phyloP scores from a whole-genome alignment of 2,329 filamentous ascomycete species.

The Botryotinia convoluta region DNA sequence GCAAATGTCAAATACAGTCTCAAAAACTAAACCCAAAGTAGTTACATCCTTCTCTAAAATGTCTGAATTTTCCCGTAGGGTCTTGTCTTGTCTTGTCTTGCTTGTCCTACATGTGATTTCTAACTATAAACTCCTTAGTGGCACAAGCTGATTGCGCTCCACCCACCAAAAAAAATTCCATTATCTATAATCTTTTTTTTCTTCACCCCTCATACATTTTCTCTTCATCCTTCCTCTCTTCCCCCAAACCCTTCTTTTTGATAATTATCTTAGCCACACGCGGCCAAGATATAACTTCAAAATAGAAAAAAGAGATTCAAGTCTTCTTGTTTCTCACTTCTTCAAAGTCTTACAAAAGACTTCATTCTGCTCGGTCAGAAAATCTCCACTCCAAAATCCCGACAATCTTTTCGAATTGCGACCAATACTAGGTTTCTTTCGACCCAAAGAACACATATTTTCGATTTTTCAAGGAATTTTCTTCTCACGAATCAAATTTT shows the following conservation, averaged over 20 bases:
- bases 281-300: conserved; percentile 34
- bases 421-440: conserved; percentile 31
- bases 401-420: conserved; percentile 20
- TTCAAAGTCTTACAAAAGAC: background rate
- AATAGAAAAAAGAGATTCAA: conserved; percentile 18
- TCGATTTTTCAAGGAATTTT: conserved; percentile 24
- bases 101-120: conserved; percentile 1
- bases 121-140: background rate
- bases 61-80: background rate
- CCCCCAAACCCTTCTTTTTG: conserved; percentile 25
- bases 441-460: conserved; percentile 30
- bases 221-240: conserved; percentile 16
- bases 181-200: conserved; percentile 19
- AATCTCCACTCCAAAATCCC: conserved; percentile 33
- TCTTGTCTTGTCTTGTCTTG: background rate
- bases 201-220: background rate
- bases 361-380: conserved; percentile 30
- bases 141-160: background rate
- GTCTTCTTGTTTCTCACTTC: conserved; percentile 18
- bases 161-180: background rate
- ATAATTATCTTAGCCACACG: conserved; percentile 34
- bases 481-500: conserved; percentile 23
- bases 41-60: background rate
- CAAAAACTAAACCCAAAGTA: background rate
- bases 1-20: background rate